Percentiles rank a stretch among this genome's conserved stretches.
Conservation (phyloP, 1,284 basidiomycete species). For the Xerocomus minutiporus region DNA sequence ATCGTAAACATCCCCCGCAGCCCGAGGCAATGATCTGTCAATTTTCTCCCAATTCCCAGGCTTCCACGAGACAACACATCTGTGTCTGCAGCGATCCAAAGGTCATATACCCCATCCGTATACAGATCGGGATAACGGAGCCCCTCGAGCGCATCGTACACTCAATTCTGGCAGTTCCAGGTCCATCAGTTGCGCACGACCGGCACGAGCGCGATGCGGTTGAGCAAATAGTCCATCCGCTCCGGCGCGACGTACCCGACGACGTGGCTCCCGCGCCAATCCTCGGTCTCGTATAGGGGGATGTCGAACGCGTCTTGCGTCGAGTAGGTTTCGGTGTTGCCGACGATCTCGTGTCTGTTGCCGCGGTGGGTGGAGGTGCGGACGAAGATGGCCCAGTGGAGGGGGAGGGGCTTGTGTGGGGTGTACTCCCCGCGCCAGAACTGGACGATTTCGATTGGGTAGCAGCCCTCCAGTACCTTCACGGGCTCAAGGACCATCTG, state of each 20-base stretch:
- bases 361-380: slow-evolving; percentile 18
- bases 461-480: too few species aligned
- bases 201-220: slow-evolving; percentile 3
- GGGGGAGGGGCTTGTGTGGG: slow-evolving; percentile 9
- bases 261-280: slow-evolving; percentile 13
- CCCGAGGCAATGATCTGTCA: not conserved
- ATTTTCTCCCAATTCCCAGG: slow-evolving; percentile 20
- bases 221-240: slow-evolving; percentile 5
- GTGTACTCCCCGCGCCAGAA: slow-evolving; percentile 25
- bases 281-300: not conserved
- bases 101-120: slow-evolving; percentile 3
- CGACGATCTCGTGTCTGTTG: slow-evolving; percentile 26
- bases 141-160: slow-evolving; percentile 11
- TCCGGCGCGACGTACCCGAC: slow-evolving; percentile 9
- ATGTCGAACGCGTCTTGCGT: slow-evolving; percentile 14
- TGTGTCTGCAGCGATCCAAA: slow-evolving; percentile 7
- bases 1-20: not conserved
- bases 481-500: too few species aligned
- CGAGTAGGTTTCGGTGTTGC: slow-evolving; percentile 22
- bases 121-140: slow-evolving; percentile 2
- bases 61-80: slow-evolving; percentile 15
- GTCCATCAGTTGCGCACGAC: not conserved
- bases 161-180: slow-evolving; percentile 19
- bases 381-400: slow-evolving; percentile 29
- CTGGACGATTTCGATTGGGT: slow-evolving; percentile 28